Percentiles rank a stretch among this genome's conserved stretches.
Conservation (phyloP, 257 asterid species). For the Capsicum chinense region DNA sequence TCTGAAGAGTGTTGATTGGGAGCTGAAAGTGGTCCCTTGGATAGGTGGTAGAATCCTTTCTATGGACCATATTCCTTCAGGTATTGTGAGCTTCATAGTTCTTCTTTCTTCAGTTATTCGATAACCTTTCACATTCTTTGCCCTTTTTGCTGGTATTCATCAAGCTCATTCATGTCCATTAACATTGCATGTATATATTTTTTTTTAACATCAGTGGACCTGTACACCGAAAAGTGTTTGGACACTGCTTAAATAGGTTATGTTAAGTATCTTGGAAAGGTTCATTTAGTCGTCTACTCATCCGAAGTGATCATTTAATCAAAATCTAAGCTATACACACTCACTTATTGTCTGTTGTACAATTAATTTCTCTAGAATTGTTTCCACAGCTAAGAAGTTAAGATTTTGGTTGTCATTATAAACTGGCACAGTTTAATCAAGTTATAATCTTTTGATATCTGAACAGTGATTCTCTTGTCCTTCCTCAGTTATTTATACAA, state of each 20-base stretch:
- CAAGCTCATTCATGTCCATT: background rate
- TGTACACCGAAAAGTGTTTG: background rate
- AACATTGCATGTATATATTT: background rate
- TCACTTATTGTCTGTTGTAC: background rate
- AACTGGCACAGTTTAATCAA: background rate
- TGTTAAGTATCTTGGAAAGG: background rate
- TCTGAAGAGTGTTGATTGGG: slow-evolving; percentile 85
- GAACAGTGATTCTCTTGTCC: slow-evolving; percentile 4
- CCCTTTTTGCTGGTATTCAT: background rate
- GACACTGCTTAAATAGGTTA: slow-evolving; percentile 1
- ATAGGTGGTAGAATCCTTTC: slow-evolving; percentile 95
- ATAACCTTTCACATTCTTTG: slow-evolving; percentile 24
- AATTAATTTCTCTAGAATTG: background rate
- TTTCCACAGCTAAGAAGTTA: background rate
- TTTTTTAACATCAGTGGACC: background rate
- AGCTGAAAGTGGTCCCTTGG: slow-evolving; percentile 89
- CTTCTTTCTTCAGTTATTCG: background rate
- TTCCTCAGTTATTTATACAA: slow-evolving; percentile 13
- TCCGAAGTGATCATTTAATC: background rate
- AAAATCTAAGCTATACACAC: background rate
- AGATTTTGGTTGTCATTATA: background rate
- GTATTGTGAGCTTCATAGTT: slow-evolving; percentile 43
- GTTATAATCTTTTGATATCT: background rate
- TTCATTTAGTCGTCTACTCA: background rate
- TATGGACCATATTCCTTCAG: slow-evolving; percentile 91